Evolutionary conservation across 1,284 basidiomycete species (phyloP).

Genomic region (Microbotryomycetes sp.): DNA sequence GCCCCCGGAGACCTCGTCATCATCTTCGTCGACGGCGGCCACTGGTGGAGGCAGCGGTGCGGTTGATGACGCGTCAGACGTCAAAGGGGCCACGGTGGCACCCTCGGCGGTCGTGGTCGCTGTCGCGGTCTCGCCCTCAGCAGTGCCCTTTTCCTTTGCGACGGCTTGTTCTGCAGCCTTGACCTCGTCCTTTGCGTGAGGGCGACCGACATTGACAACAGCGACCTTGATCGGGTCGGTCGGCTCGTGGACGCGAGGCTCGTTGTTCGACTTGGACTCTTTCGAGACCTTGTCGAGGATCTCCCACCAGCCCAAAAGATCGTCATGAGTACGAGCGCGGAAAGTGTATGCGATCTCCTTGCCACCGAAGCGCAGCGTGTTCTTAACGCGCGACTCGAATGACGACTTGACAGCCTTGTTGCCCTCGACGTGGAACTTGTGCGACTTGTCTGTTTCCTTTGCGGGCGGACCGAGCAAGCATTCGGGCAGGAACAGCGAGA

Average conservation of each 20-base stretch:
- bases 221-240: conserved; percentile 22
- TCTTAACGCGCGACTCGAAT: conserved; percentile 30
- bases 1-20: conserved; percentile 24
- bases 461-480: conserved; percentile 31
- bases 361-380: conserved; percentile 33
- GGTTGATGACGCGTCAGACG: background rate
- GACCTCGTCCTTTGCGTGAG: conserved; percentile 1
- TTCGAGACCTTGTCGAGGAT: conserved; percentile 29
- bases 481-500: conserved; percentile 37
- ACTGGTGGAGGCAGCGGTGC: background rate
- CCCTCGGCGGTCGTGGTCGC: background rate
- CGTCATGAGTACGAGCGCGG: conserved; percentile 33
- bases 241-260: background rate
- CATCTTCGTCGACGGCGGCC: conserved; percentile 7
- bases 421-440: conserved; percentile 32
- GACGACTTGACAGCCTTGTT: conserved; percentile 15
- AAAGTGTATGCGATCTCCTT: conserved; percentile 36
- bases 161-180: background rate
- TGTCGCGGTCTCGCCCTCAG: background rate
- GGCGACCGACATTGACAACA: conserved; percentile 26
- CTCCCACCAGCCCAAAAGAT: conserved; percentile 35
- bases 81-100: background rate
- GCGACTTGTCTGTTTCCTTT: conserved; percentile 21
- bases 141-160: background rate
- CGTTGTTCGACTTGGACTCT: conserved; percentile 21